These are phyloP conservation scores for Arthromyces matolae DNA, from an alignment of 768 basidiomycete species.

Conservation along the genomic window DNA sequence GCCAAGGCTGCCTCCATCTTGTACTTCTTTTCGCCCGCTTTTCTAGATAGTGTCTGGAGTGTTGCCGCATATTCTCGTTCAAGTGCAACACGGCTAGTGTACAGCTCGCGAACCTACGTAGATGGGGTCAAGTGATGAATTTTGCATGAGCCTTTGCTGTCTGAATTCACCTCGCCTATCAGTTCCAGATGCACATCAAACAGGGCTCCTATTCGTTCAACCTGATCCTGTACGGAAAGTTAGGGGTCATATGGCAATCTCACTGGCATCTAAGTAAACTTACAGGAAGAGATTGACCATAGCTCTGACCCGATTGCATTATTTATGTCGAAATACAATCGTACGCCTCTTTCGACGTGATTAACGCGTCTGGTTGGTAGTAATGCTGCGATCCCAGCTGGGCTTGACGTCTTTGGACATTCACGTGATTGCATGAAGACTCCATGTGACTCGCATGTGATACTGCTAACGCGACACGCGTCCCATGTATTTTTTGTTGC, in stretches of 20 bases:
- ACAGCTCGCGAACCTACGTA: constrained; percentile 66
- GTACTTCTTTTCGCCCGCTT: constrained; percentile 66
- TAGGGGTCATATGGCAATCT: constrained; percentile 5
- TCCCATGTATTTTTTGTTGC: too few species aligned
- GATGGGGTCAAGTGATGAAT: too few species aligned
- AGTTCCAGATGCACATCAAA: constrained; percentile 66
- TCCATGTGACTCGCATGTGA: too few species aligned
- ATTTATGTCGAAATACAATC: neutral
- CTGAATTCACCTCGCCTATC: constrained; percentile 53
- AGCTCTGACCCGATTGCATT: constrained; percentile 30
- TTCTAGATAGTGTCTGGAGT: constrained; percentile 61
- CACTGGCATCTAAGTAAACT: constrained; percentile 13
- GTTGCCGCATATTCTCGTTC: constrained; percentile 80
- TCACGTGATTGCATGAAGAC: too few species aligned
- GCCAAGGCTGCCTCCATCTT: constrained; percentile 53
- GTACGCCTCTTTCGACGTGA: neutral
- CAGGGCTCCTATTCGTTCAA: constrained; percentile 53
- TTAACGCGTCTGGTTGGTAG: neutral
- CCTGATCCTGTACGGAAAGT: constrained; percentile 79
- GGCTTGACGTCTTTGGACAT: too few species aligned
- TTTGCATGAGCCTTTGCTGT: neutral
- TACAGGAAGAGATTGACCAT: constrained; percentile 56
- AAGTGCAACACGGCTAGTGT: constrained; percentile 58
- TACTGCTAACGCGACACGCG: too few species aligned
- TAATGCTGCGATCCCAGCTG: neutral